Evolutionary conservation across 2,329 filamentous ascomycete species (phyloP), one percentile per base, ranked within the genome.

Genomic region (Claviceps monticola): DNA sequence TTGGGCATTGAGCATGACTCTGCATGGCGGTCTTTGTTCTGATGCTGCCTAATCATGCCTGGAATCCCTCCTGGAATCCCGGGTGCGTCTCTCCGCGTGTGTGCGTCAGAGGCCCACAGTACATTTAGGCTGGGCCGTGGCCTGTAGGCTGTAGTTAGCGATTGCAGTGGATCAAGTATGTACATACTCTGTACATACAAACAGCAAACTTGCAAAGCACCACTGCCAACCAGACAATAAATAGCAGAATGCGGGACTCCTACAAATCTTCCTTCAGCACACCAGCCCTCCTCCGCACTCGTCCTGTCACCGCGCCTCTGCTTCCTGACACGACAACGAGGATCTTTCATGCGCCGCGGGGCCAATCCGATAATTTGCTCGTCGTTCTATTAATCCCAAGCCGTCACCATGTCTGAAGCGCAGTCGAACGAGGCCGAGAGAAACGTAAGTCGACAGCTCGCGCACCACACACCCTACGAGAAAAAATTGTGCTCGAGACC

Each of bases 361-460:
- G 59, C 55, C 57, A 56, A 55, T 55, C 56, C 54, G 50, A 47
- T 54, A 54, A 53, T 56, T 56, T 57, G 54, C 58, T 56, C 57
- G 58, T 55, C 54, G 56, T 39, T 34, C 41, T 46, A 26, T 46
- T 46, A 54, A 57, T 53, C 56, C 53, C 56, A 53, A 55, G 58
- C 58, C 57, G 56, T 68, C 79, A 90, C 74, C 64, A 95, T 95
- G 88, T 90, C 86, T 75, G 83, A 89, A 73, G 76, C 84, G 65
- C 82, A 88, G 73, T 81, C 82, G 69, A 90, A 84, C 74, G 93
- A 97, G 73, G 91, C 91, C 62, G 93, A 98, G 81, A 97, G 97
- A 82, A 98, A 97, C 72, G 79, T 82, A 65, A 71, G 76, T 73
- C 44, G 54, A 36, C 41, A 45, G 16, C 26, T 23, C 29, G 42